Evolutionary conservation across 345 rosid species (phyloP), one percentile per base, ranked within the genome.

Genomic region (Gossypium australe): DNA sequence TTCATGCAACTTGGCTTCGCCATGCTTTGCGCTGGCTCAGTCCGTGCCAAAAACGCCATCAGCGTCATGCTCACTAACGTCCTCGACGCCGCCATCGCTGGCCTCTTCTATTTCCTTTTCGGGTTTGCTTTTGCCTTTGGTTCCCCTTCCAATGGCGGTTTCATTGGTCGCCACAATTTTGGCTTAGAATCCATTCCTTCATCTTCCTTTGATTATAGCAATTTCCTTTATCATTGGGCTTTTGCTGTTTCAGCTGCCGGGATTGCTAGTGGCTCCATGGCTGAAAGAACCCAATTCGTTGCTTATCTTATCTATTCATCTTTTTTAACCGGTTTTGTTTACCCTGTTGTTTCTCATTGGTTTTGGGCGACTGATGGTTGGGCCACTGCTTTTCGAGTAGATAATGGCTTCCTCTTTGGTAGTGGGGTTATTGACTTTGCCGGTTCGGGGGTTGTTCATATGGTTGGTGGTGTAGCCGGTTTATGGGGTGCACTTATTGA

Each of bases 21-120:
- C 77, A 94, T 94, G 97, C 94, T 94, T 34, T 92, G 98, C 68
- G 98, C 98, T 25, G 98, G 98, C 3, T 94, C 98, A 49, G 98
- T 94, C 24, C 86, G 98, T 22, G 92, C 95, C 73, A 94, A 94
- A 77, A 94, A 92, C 83, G 89, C 98, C 51, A 91, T 91, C 95
- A 93, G 90, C 86, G 91, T 93, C 80, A 93, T 93, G 98, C 91
- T 94, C 59, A 91, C 98, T 20, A 94, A 94, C 82, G 97, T 93
- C 57, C 95, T 93, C 22, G 98, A 93, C 78, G 97, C 98, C 2
- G 95, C 95, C 7, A 78, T 94, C 9, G 97, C 97, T 7, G 97
- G 98, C 65, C 80, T 93, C 79, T 93, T 84, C 49, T 93, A 93
- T 72, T 93, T 90, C 79, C 92, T 93, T 64, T 93, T 93, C 67